Base-by-base conservation (phyloP, 2,329 filamentous ascomycete species). In the Herpotrichia juniperi region DNA sequence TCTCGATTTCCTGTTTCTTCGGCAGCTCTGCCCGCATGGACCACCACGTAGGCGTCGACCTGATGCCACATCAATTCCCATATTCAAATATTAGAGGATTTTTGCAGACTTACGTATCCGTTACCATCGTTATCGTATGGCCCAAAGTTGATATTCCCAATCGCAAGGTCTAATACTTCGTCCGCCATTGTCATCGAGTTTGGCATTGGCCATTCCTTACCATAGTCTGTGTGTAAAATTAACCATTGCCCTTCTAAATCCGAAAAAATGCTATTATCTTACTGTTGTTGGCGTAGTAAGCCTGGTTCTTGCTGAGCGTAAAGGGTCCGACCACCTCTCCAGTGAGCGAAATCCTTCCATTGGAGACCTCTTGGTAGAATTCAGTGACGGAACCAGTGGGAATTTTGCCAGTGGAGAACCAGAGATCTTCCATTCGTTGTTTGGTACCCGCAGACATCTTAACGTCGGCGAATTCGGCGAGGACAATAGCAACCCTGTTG, bases 21-120 rank as follows among this genome's bases (percentile, higher is more conserved):
- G n/a, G 58, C 60, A 19, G 48, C 60, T 17, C 37, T 40, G 12
- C 62, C 63, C 17, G 63, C 63, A 46, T 67, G 63, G 14, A 65
- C 59, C 3, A 65, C 54, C 6, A 67, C 51, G 50, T 62, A 67
- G 1, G 62, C 63, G 61, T 67, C 63, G 16, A 64, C 59, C 58
- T 61, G 17, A n/a, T 9, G 11, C 31, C 12, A 10, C 11, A 21
- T 53, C 10, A 49, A 37, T 16, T 17, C n/a, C 22, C 10, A 24
- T 10, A 17, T 19, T 21, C 22, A 4, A 46, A 4, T 14, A 35
- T 14, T n/a, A 39, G 1, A 47, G 5, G 14, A 32, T 22, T 24
- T 9, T 28, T 28, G 12, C 7, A 12, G 11, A 46, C 49, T 42
- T 17, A 61, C 57, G 46, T 58, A 62, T 5, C 58, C 58, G 48